Base-by-base conservation (phyloP, 1,139 yeast genomes). In the Scheffersomyces cryptocercus region DNA sequence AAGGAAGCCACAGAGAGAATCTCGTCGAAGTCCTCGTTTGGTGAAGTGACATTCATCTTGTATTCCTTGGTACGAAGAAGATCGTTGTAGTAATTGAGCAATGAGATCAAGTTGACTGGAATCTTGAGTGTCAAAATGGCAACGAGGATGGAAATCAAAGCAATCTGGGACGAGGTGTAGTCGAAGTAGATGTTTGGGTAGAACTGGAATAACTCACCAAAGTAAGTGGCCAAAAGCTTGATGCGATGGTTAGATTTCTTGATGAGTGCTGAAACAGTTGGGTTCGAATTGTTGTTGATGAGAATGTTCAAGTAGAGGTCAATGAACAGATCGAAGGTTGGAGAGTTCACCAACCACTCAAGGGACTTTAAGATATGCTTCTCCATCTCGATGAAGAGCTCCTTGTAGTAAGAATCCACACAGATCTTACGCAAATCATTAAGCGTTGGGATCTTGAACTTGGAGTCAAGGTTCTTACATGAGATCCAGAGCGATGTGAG, bases 401-500 rank as follows among this genome's bases (percentile, higher is more conserved):
- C 71, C 51, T 79, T 80, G 35, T 80, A 72, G 61, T 81, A 81
- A 54, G 82, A 77, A 51, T 79, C 78, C 61, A 87, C 85, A 57
- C 89, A 84, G 62, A 82, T 75, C 50, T 74, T 73, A 54, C 83
- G 67, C 48, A 80, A 69, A 53, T 79, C 82, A 51, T 75, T 74
- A 48, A 81, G 62, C 15, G 80, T 68, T 28, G 89, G 88, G 38
- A 84, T 79, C 57, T 81, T 81, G 53, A 78, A 78, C 64, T 86
- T 86, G 44, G 82, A 73, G 59, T 85, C 93, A 62, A 81, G 73
- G 60, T 79, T 84, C 65, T 86, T 86, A 50, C 89, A 81, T 36
- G 87, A 77, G 41, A 85, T 77, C 95, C 93, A 86, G 40, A 86
- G 67, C 49, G 88, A 77, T 26, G 89, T 81, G 47, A 85, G 71